Conservation (phyloP, 1,284 basidiomycete species). For the Pyrrhoderma lamaoense region DNA sequence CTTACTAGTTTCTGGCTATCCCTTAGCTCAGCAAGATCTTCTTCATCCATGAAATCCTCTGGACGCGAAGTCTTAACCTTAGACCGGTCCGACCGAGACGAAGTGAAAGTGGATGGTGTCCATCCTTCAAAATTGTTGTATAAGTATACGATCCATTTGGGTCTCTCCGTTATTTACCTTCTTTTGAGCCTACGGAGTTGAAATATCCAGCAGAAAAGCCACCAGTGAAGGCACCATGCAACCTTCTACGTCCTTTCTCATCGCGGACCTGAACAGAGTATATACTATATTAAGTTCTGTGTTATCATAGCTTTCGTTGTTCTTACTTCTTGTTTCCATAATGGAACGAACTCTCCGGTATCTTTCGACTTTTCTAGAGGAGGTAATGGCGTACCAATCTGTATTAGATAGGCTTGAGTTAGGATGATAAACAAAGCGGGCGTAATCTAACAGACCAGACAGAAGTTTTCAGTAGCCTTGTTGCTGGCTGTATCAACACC, state of each 20-base stretch:
- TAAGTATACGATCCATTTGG: background rate
- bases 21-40: slow-evolving; percentile 80
- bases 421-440: background rate
- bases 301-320: background rate
- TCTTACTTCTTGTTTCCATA: slow-evolving; percentile 95
- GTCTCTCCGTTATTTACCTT: slow-evolving; percentile 51
- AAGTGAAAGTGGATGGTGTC: slow-evolving; percentile 87
- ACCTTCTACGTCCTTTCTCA: slow-evolving; percentile 85
- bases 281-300: too few relatives aligned
- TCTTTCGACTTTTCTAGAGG: slow-evolving; percentile 85
- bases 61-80: slow-evolving; percentile 54
- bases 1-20: slow-evolving; percentile 70
- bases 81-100: slow-evolving; percentile 70
- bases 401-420: slow-evolving; percentile 27
- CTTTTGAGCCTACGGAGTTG: slow-evolving; percentile 93
- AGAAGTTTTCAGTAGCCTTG: slow-evolving; percentile 82
- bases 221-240: slow-evolving; percentile 98
- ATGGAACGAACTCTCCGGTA: slow-evolving; percentile 86
- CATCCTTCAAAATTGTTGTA: slow-evolving; percentile 57
- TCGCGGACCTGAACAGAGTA: slow-evolving; percentile 94
- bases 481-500: slow-evolving; percentile 63
- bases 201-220: slow-evolving; percentile 98
- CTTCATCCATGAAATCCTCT: slow-evolving; percentile 99
- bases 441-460: slow-evolving; percentile 50
- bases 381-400: slow-evolving; percentile 88